Evolutionary conservation across 306 rosid species (phyloP).

Genomic region (Quercus berberidifolia): DNA sequence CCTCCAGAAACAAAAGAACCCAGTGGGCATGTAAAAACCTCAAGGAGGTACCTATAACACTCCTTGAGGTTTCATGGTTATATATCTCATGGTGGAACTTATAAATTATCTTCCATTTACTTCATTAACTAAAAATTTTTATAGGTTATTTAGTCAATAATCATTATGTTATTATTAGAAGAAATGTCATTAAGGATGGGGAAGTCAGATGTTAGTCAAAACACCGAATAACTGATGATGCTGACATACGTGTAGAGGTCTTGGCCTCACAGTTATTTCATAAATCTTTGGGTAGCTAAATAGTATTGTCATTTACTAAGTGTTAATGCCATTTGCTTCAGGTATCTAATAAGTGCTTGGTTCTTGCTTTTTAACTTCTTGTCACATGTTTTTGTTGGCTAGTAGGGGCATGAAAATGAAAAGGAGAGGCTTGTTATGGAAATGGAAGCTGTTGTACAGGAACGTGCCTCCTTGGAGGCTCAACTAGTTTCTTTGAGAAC

Average conservation of each 20-base stretch:
- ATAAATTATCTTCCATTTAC: background rate
- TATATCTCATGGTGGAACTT: background rate
- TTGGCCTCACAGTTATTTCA: background rate
- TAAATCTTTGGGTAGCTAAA: constrained; percentile 2
- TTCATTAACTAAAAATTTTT: background rate
- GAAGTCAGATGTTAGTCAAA: background rate
- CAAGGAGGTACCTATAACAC: background rate
- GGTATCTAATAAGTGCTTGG: background rate
- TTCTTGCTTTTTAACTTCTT: background rate
- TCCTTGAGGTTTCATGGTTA: background rate
- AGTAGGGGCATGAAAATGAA: constrained; percentile 89
- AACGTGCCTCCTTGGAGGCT: constrained; percentile 62
- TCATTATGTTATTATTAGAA: background rate
- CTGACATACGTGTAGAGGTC: background rate
- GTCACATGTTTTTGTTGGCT: constrained; percentile 16
- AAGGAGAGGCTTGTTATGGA: constrained; percentile 93
- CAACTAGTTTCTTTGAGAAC: constrained; percentile 56
- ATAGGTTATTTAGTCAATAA: background rate
- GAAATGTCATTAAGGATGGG: background rate
- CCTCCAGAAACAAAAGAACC: background rate
- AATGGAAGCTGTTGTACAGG: constrained; percentile 82
- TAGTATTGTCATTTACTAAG: background rate
- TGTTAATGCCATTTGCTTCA: constrained; percentile 8
- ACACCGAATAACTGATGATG: background rate
- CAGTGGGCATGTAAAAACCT: background rate